Evolutionary conservation across 495 filamentous ascomycete species (phyloP), one percentile per base, ranked within the genome.

Genomic region (Aspergillus ostianus): DNA sequence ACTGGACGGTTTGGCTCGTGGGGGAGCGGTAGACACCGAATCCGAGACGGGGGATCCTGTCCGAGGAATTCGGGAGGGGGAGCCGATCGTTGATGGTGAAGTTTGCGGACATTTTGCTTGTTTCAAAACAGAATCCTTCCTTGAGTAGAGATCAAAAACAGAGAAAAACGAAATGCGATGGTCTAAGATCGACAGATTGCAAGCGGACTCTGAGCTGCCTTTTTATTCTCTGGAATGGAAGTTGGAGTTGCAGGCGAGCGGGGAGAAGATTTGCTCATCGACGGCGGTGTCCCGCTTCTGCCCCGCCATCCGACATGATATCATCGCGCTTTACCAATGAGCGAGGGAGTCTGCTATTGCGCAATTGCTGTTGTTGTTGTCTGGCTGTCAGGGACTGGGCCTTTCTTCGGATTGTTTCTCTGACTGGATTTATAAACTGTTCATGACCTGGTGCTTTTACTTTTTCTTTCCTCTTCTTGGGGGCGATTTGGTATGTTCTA

Each of bases 11-110:
- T 56, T 80, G 75, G 21, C 74, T 58, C 18, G 70, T 52, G 10
- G 76, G 76, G 12, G 83, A 85, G 52, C 80, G 81, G 70, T 86
- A 91, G 64, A 91, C 87, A 46, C 89, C 89, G 64, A 92, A 91
- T 15, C 89, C 88, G n/a, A 92, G 80, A 52, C 75, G 78, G 27
- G 87, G 90, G 48, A 90, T 87, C 51, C 74, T 75, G 56, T 77
- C 68, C 20, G 61, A 48, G 58, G 79, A 82, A 57, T 83, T 82
- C 30, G 79, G 79, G 51, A 90, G 84, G 55, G 83, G 70, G 44
- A 86, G 65, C 27, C 69, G 67, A 62, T 84, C 82, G 17, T 74
- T 75, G 54, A 88, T 72, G 51, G 76, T 64, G 60, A 82, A 74
- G 19, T 79, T 79, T 47, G 74, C 44, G 10, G 73, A 62, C 72